phyloP scores from a whole-genome alignment of 169 alveolate genomes.

The Theileria sp. region DNA sequence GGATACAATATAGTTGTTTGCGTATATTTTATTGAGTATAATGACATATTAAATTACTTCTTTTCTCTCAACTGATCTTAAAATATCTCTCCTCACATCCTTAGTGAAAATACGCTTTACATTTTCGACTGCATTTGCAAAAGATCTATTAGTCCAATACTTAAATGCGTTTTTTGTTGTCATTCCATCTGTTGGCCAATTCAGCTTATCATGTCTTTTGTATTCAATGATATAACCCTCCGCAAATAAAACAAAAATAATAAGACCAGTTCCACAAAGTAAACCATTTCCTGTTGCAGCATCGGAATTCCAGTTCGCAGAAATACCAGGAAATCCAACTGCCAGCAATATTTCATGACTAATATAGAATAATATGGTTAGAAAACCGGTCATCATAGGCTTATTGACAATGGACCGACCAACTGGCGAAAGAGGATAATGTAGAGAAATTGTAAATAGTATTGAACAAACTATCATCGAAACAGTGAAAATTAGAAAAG shows the following conservation, averaged over 20 bases:
- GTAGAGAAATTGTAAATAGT: constrained; percentile 1
- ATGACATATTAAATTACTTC: neutral
- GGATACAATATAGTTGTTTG: neutral
- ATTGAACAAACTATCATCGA: neutral
- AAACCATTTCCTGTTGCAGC: constrained; percentile 5
- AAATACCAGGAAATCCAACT: constrained; percentile 25
- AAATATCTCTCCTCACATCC: constrained; percentile 5
- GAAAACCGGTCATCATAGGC: neutral
- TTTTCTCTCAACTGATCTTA: neutral
- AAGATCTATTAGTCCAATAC: neutral
- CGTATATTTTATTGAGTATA: neutral
- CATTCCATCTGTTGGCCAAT: constrained; percentile 24
- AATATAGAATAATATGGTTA: constrained; percentile 8
- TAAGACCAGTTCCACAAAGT: neutral
- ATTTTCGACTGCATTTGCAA: neutral
- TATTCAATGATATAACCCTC: constrained; percentile 8
- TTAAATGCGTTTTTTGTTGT: neutral
- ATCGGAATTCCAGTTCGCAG: neutral
- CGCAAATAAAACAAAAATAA: neutral
- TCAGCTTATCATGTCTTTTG: neutral
- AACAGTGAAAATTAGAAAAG: neutral
- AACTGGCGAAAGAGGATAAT: neutral
- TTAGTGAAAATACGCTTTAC: neutral
- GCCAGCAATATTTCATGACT: neutral
- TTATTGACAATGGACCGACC: neutral